Conservation (phyloP, 2,329 filamentous ascomycete genomes). For the Nannizziopsis barbatae region DNA sequence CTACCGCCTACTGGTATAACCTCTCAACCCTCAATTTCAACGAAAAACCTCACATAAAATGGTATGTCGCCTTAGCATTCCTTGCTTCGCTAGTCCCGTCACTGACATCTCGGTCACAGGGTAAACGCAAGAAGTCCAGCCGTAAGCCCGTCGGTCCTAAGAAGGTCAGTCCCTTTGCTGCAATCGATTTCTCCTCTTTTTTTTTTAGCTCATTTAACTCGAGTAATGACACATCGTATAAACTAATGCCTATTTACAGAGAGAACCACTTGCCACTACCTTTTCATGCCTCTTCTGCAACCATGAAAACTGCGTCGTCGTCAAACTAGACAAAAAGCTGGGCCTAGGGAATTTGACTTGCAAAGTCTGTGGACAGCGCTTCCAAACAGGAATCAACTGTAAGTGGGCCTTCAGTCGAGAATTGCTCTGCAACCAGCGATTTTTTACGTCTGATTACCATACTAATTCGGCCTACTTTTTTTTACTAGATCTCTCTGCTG, state of each 20-base stretch:
- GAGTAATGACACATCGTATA: background rate
- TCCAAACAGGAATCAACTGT: slow-evolving; percentile 92
- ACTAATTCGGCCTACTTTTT: slow-evolving; percentile 2
- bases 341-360: slow-evolving; percentile 77
- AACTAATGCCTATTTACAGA: slow-evolving; percentile 20
- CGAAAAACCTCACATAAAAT: background rate
- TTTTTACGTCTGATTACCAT: background rate
- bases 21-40: background rate
- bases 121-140: slow-evolving; percentile 82
- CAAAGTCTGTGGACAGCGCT: slow-evolving; percentile 86
- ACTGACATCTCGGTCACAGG: slow-evolving; percentile 41
- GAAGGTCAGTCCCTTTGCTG: slow-evolving; percentile 48
- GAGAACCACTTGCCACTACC: slow-evolving; percentile 49
- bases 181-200: slow-evolving; percentile 1
- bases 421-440: slow-evolving; percentile 22
- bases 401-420: slow-evolving; percentile 14
- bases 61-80: background rate
- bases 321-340: slow-evolving; percentile 88
- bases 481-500: slow-evolving; percentile 64
- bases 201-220: background rate
- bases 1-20: too few species aligned
- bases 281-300: slow-evolving; percentile 99
- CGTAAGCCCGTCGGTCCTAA: slow-evolving; percentile 70
- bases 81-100: background rate
- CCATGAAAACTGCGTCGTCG: slow-evolving; percentile 81